A percentile compares a stretch with the other conserved stretches of the same genome.
Evolutionary conservation across 2,329 filamentous ascomycete species (phyloP).

Genomic region (Colletotrichum viniferum): DNA sequence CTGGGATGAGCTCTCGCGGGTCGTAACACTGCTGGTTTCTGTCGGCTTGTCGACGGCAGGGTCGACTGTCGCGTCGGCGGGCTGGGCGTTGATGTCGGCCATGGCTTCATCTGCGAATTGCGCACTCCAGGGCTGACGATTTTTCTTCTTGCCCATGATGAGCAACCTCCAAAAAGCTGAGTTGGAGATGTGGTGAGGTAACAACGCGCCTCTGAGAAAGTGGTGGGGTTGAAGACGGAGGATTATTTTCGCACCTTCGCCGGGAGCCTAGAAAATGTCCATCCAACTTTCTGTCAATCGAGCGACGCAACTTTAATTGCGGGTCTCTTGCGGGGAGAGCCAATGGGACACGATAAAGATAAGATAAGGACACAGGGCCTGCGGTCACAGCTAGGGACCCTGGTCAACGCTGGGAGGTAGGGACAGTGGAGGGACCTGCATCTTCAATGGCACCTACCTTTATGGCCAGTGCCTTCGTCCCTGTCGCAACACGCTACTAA

Average conservation of each 20-base stretch:
- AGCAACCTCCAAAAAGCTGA: background rate
- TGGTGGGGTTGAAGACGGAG: background rate
- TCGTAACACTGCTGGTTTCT: background rate
- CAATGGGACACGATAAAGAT: background rate
- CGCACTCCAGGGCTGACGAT: slow-evolving; percentile 8
- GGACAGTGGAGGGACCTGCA: background rate
- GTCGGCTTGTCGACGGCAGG: background rate
- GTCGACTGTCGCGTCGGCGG: background rate
- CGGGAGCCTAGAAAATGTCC: background rate
- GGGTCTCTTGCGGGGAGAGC: background rate
- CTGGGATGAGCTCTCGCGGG: slow-evolving; percentile 15
- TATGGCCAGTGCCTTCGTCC: background rate
- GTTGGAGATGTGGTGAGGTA: background rate
- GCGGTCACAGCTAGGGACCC: background rate
- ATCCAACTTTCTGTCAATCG: background rate
- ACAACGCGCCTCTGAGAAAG: background rate
- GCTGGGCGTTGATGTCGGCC: background rate
- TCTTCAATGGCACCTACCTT: background rate
- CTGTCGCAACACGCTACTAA: background rate
- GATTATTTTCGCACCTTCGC: background rate
- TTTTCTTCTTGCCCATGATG: slow-evolving; percentile 9
- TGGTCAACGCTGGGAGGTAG: background rate
- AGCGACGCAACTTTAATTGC: background rate
- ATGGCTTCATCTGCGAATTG: background rate
- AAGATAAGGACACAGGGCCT: background rate